Base-by-base conservation (phyloP, 1,284 basidiomycete species). In the Pterulicium gracile region DNA sequence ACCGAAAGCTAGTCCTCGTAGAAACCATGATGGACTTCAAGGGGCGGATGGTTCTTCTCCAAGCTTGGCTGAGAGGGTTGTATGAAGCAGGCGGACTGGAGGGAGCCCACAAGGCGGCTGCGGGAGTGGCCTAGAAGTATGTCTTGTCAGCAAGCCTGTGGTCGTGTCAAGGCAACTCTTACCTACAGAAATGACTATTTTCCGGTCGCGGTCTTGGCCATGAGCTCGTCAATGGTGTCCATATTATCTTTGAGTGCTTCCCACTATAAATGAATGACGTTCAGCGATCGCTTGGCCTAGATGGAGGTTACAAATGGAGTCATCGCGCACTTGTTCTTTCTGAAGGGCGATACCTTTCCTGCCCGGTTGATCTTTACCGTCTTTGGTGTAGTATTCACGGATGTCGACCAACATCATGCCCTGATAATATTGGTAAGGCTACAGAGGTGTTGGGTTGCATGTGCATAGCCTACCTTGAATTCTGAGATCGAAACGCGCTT, bases 321-420 rank as follows among this genome's bases (percentile, higher is more conserved):
- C 42, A 24, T 17, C 23, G 18, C 70, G 43, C 51, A 85, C 84
- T 72, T 88, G 86, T 27, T 89, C 88, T 0, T 64, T 41, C 7
- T 64, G 64, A n/a, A 92, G 66, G 0, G 79, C 74, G 47, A 92
- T 83, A 4, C 88, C 88, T 56, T 91, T 91, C 61, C 84, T 83
- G 0, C 87, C 85, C 0, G 88, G 88, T 52, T 85, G 88, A 51
- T 78, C 70, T n/a, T 80, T 72, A 3, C 74, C 70, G 1, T 75
- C 74, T 44, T 70, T 65, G 2, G 64, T 74, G 55, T 84, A 92
- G 55, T 72, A 89, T 61, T 92, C 88, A 45, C 89, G 77, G 46
- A 93, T 82, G 58, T 92, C 86, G 14, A 92, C 58, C 43, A 80
- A 66, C 1, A 69, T 55, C 44, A 49, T 59, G 55, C 79, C 81